Base-by-base conservation (phyloP, 257 asterid genomes). In the Galeopsis tetrahit region DNA sequence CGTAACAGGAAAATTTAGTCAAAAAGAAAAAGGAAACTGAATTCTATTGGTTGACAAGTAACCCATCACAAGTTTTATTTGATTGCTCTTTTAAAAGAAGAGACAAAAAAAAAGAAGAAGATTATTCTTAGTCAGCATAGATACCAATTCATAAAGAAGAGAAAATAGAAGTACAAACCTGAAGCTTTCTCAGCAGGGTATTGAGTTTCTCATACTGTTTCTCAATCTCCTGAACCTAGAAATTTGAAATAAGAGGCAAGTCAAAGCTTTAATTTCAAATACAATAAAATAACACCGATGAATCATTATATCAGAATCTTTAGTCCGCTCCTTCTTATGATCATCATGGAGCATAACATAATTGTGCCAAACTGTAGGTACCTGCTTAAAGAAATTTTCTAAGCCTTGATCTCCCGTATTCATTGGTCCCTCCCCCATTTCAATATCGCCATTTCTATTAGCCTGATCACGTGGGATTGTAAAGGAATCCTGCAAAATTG, bases 331-430 rank as follows among this genome's bases (percentile, higher is more conserved):
- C 11, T 42, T 42, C 48, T 42, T 42, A 42, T 39, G 74, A 44
- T 74, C 75, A 74, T 56, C 36, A 53, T 40, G 73, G 65, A 42
- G 66, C 52, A 57, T 63, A 66, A 70, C 52, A 57, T 63, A 66
- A 70, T 74, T 66, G 68, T 57, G 64, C 60, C 48, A 72, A 66
- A 72, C 21, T 68, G 33, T 52, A 81, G 78, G 17, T 43, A 94
- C 99, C 99, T 95, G 78, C 85, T 90, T 87, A 77, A 92, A 92
- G 85, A 95, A 95, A 76, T 77, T 83, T 57, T 90, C 98, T 80
- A 95, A 71, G 74, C 98, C 99, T 35, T 79, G 82, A 72, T 95
- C 98, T 65, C 84, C 98, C 0, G 96, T 79, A 71, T 79, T 82
- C 82, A 78, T 75, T 64, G 82, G 77, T 66, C 82, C 86, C 70